Conservation (phyloP, 192 early-diverging fungal species). For the Spizellomyces sp. region DNA sequence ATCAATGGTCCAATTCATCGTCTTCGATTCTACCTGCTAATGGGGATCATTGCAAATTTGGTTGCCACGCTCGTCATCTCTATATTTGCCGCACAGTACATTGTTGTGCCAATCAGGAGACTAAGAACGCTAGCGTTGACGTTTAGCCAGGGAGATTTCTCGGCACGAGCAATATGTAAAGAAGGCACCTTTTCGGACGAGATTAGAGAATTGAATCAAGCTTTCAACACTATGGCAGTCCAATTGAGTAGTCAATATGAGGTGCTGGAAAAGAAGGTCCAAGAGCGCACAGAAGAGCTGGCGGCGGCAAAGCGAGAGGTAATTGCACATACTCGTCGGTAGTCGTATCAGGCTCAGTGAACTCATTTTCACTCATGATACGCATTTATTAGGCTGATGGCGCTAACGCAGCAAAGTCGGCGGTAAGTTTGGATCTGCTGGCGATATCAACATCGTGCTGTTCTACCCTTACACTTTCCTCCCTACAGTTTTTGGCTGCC, state of each 20-base stretch:
- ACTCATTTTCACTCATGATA: too few relatives aligned
- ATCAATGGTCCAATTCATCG: slow-evolving; percentile 14
- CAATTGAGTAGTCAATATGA: slow-evolving; percentile 20
- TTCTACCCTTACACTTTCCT: background rate
- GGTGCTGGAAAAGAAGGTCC: slow-evolving; percentile 19
- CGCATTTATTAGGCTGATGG: slow-evolving; percentile 10
- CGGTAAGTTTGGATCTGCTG: background rate
- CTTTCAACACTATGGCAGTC: slow-evolving; percentile 31
- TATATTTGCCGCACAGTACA: background rate
- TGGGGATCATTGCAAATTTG: slow-evolving; percentile 6
- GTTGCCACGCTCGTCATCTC: slow-evolving; percentile 8
- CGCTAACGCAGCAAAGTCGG: slow-evolving; percentile 31
- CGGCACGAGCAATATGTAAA: background rate
- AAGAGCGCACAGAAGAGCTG: slow-evolving; percentile 25
- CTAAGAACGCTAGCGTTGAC: background rate
- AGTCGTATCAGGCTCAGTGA: too few relatives aligned
- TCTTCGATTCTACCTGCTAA: slow-evolving; percentile 3
- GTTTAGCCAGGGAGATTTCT: slow-evolving; percentile 13
- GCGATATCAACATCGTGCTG: background rate
- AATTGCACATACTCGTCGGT: too few relatives aligned
- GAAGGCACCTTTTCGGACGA: slow-evolving; percentile 16
- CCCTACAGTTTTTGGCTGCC: background rate
- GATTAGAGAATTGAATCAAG: slow-evolving; percentile 18
- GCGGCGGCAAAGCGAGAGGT: slow-evolving; percentile 17
- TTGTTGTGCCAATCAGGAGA: slow-evolving; percentile 17